These are phyloP conservation scores for Kregervanrija fluxuum DNA, from an alignment of 805 yeast species.

Conservation along the genomic window DNA sequence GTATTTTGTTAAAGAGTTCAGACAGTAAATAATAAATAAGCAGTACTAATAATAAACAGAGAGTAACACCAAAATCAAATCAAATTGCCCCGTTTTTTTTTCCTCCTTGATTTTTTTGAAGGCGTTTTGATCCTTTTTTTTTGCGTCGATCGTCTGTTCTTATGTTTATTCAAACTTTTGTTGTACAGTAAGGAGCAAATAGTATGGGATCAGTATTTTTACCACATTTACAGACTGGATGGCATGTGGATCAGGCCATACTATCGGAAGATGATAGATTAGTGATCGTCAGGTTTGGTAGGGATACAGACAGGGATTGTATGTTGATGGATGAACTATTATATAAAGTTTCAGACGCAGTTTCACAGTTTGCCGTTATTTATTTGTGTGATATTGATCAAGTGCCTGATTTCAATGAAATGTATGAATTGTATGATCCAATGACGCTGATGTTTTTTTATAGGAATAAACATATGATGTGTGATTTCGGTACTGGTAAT, in stretches of 20 bases:
- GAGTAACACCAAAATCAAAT: too few relatives aligned
- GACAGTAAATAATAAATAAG: too few relatives aligned
- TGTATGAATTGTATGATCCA: slow-evolving; percentile 89
- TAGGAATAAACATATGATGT: slow-evolving; percentile 93
- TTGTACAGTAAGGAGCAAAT: too few relatives aligned
- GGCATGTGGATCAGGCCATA: slow-evolving; percentile 99
- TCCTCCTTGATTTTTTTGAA: too few relatives aligned
- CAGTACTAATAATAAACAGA: too few relatives aligned
- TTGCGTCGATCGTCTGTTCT: too few relatives aligned
- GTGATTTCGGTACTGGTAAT: slow-evolving; percentile 97
- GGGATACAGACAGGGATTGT: slow-evolving; percentile 68
- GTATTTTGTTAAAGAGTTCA: too few relatives aligned
- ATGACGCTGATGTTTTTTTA: slow-evolving; percentile 90
- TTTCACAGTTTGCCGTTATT: slow-evolving; percentile 79
- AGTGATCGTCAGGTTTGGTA: slow-evolving; percentile 85
- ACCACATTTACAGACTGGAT: slow-evolving; percentile 76
- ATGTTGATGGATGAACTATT: slow-evolving; percentile 87
- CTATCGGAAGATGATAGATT: slow-evolving; percentile 82
- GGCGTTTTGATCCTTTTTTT: too few relatives aligned
- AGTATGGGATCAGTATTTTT: slow-evolving; percentile 77
- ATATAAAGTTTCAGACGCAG: slow-evolving; percentile 71
- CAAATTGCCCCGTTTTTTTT: too few relatives aligned
- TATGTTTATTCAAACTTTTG: too few relatives aligned
- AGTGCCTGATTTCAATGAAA: slow-evolving; percentile 85
- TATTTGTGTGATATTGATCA: slow-evolving; percentile 84